Evolutionary conservation across 2,329 filamentous ascomycete genomes (phyloP).

Genomic region (Alternaria panax): DNA sequence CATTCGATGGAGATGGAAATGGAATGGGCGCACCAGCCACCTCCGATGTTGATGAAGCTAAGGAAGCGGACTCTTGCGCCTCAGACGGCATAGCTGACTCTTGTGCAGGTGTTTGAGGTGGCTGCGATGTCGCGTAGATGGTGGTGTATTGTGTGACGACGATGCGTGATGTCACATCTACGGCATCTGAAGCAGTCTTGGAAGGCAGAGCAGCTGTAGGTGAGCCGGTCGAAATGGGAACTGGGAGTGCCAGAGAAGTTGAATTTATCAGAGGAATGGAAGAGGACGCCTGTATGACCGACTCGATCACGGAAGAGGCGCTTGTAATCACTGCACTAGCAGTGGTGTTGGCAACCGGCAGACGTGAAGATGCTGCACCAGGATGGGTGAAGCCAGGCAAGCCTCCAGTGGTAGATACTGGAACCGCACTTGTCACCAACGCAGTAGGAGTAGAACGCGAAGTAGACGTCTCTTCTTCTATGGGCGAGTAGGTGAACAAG

Average conservation of each 20-base stretch:
- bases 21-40: not conserved
- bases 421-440: slow-evolving; percentile 10
- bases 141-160: slow-evolving; percentile 42
- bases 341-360: not conserved
- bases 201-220: not conserved
- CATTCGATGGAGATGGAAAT: slow-evolving; percentile 7
- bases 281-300: slow-evolving; percentile 1
- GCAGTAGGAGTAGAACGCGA: slow-evolving; percentile 14
- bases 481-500: slow-evolving; percentile 36
- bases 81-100: slow-evolving; percentile 12
- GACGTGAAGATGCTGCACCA: slow-evolving; percentile 13
- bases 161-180: slow-evolving; percentile 23
- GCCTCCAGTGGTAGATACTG: slow-evolving; percentile 22
- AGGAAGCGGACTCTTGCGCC: slow-evolving; percentile 3
- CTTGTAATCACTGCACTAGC: not conserved
- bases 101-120: slow-evolving; percentile 5
- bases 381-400: slow-evolving; percentile 33
- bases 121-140: slow-evolving; percentile 24
- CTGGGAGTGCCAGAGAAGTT: slow-evolving; percentile 4
- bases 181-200: not conserved
- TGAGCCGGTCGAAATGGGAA: not conserved
- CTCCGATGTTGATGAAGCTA: slow-evolving; percentile 2
- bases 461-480: slow-evolving; percentile 21
- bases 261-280: slow-evolving; percentile 8
- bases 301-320: slow-evolving; percentile 9